These are phyloP conservation scores for Pseudogymnoascus sp. DNA, from an alignment of 2,329 filamentous ascomycete species.

Conservation along the genomic window DNA sequence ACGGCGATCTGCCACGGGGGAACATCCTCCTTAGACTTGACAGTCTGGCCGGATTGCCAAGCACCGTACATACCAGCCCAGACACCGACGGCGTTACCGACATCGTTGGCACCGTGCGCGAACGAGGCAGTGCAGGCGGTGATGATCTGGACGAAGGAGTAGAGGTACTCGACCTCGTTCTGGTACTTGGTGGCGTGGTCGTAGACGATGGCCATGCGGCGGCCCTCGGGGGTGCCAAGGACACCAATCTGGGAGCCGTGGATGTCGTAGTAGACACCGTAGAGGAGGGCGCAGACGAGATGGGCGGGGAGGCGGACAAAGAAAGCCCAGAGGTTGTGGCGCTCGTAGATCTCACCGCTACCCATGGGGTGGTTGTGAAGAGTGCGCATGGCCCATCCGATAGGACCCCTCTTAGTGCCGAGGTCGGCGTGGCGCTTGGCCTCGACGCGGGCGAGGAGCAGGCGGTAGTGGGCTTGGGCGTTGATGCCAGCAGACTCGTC, in stretches of 20 bases:
- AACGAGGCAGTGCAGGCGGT: slow-evolving; percentile 46
- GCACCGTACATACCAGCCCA: slow-evolving; percentile 66
- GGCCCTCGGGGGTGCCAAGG: slow-evolving; percentile 64
- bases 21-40: slow-evolving; percentile 57
- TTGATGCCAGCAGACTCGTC: neutral
- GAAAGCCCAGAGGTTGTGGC: slow-evolving; percentile 59
- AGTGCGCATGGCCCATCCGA: slow-evolving; percentile 78
- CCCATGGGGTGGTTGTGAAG: slow-evolving; percentile 70
- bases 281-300: slow-evolving; percentile 56
- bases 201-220: slow-evolving; percentile 65
- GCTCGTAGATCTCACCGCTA: slow-evolving; percentile 66
- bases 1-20: slow-evolving; percentile 73
- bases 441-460: slow-evolving; percentile 51
- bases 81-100: slow-evolving; percentile 63
- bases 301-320: slow-evolving; percentile 63
- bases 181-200: slow-evolving; percentile 56
- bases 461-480: slow-evolving; percentile 52
- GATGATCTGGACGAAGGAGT: slow-evolving; percentile 47
- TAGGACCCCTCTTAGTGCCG: slow-evolving; percentile 53
- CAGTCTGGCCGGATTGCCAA: slow-evolving; percentile 57
- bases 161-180: slow-evolving; percentile 62
- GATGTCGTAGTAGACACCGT: slow-evolving; percentile 77
- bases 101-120: slow-evolving; percentile 68
- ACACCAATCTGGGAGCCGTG: slow-evolving; percentile 69
- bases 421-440: slow-evolving; percentile 58